phyloP scores from a whole-genome alignment of 2,329 filamentous ascomycete species.

The Juglanconis juglandina region DNA sequence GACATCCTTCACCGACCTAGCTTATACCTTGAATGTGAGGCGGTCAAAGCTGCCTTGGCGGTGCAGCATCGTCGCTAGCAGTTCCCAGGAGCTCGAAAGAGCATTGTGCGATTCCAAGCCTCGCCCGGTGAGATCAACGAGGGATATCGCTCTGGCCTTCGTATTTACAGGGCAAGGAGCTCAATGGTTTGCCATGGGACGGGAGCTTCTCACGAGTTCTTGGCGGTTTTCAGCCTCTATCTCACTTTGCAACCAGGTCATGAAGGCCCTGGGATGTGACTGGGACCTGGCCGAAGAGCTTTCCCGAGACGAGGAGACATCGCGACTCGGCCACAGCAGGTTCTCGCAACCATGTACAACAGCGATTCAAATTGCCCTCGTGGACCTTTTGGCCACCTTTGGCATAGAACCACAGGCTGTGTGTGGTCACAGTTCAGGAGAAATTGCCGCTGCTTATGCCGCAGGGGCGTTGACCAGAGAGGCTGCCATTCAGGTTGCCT shows the following conservation, averaged over 20 bases:
- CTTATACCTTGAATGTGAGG: conserved; percentile 24
- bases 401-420: conserved; percentile 25
- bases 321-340: conserved; percentile 11
- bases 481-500: not conserved
- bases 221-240: not conserved
- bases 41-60: conserved; percentile 27
- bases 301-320: not conserved
- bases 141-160: conserved; percentile 16
- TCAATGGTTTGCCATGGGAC: conserved; percentile 28
- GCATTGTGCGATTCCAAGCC: not conserved
- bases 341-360: conserved; percentile 29
- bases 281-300: conserved; percentile 7
- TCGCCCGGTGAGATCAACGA: not conserved
- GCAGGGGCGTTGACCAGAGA: not conserved
- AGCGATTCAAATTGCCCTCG: conserved; percentile 35
- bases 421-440: conserved; percentile 26
- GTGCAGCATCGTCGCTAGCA: no score
- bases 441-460: conserved; percentile 9
- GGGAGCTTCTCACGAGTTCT: not conserved
- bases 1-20: conserved; percentile 15
- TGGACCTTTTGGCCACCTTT: conserved; percentile 28
- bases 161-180: conserved; percentile 34
- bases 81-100: no score
- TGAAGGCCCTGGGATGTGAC: not conserved
- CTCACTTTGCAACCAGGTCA: not conserved